phyloP scores from a whole-genome alignment of 2,329 filamentous ascomycete species.

The Talaromyces sp. region DNA sequence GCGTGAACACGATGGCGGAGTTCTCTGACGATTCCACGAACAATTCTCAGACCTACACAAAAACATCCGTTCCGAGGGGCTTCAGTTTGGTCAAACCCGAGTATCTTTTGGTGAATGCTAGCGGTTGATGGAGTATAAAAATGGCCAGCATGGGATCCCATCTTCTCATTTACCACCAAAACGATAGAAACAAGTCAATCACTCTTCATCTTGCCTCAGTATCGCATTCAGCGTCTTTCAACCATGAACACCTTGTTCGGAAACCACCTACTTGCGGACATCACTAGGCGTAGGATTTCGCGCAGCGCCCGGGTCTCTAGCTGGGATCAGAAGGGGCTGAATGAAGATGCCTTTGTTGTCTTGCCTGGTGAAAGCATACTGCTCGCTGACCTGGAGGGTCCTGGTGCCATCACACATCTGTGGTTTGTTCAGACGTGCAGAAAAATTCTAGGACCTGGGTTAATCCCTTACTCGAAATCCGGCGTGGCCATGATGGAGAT shows the following conservation, averaged over 20 bases:
- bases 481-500: conserved; percentile 32
- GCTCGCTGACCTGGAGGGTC: conserved; percentile 27
- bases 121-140: background rate
- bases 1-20: background rate
- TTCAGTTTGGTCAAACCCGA: background rate
- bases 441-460: conserved; percentile 26
- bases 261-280: background rate
- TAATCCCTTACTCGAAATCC: conserved; percentile 29
- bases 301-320: conserved; percentile 25
- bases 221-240: background rate
- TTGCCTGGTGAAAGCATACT: conserved; percentile 24
- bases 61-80: background rate
- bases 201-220: background rate
- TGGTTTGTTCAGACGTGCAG: conserved; percentile 27
- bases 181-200: background rate
- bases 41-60: background rate
- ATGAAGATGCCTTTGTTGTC: conserved; percentile 28
- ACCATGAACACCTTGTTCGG: background rate
- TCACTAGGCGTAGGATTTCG: conserved; percentile 5
- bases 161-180: background rate
- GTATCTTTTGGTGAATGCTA: background rate
- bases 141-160: background rate
- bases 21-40: background rate
- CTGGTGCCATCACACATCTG: conserved; percentile 23
- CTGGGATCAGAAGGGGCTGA: conserved; percentile 26